Evolutionary conservation across 352 stramenopile species (phyloP).

Genomic region (Saprolegnia parasitica): DNA sequence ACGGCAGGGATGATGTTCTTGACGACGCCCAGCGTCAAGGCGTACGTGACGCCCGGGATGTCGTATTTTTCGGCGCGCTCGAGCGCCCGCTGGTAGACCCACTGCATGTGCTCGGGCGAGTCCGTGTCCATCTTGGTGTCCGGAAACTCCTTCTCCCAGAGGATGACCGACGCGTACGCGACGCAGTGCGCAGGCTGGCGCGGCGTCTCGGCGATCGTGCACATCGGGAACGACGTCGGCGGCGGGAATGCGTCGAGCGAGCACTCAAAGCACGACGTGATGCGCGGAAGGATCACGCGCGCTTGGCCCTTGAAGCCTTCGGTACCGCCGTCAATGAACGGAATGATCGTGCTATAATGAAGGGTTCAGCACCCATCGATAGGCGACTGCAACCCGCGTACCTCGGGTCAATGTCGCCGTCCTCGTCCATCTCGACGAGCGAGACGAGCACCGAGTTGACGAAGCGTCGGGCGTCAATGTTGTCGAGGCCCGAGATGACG

Average conservation of each 20-base stretch:
- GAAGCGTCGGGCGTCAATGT: constrained; percentile 96
- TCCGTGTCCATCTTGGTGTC: constrained; percentile 96
- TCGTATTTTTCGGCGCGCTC: constrained; percentile 90
- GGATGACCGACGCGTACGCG: constrained; percentile 94
- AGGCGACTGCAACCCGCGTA: background rate
- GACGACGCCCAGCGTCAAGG: constrained; percentile 95
- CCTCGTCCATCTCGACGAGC: constrained; percentile 87
- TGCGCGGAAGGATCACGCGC: constrained; percentile 94
- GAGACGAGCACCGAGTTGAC: constrained; percentile 95
- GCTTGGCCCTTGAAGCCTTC: constrained; percentile 97
- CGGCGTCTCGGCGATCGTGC: constrained; percentile 96
- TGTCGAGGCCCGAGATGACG: constrained; percentile 96
- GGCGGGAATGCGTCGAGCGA: constrained; percentile 96
- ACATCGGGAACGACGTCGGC: constrained; percentile 95
- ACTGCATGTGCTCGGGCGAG: constrained; percentile 95
- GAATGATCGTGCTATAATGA: constrained; percentile 88
- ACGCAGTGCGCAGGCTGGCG: constrained; percentile 97
- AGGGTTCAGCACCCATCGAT: background rate
- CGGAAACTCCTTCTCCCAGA: constrained; percentile 93
- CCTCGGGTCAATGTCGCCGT: constrained; percentile 61
- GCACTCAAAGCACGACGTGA: constrained; percentile 99
- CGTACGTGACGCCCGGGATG: constrained; percentile 96
- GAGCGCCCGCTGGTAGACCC: constrained; percentile 90
- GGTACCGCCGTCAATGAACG: constrained; percentile 97
- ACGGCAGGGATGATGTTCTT: constrained; percentile 99